A percentile compares a stretch with the other conserved stretches of the same genome.
phyloP scores from a whole-genome alignment of 805 yeast species.

The Myxozyma melibiosi region DNA sequence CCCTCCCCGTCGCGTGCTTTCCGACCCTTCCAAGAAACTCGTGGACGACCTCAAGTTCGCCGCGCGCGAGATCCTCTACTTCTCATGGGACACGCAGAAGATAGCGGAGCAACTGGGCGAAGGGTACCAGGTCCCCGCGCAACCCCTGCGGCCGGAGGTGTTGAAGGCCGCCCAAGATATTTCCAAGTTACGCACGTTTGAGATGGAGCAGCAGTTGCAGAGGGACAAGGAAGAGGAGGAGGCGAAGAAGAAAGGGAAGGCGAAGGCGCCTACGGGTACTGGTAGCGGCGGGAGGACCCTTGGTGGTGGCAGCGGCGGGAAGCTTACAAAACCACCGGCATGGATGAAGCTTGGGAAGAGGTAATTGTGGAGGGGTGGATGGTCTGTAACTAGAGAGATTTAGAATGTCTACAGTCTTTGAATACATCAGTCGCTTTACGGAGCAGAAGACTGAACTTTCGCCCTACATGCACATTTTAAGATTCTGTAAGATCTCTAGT shows the following conservation, averaged over 20 bases:
- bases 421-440: too few species aligned
- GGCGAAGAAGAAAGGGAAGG: conserved; percentile 11
- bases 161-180: conserved; percentile 26
- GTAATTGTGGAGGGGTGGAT: not conserved
- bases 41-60: conserved; percentile 50
- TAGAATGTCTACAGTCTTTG: too few species aligned
- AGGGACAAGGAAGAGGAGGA: conserved; percentile 15
- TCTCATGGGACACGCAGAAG: conserved; percentile 40
- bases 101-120: conserved; percentile 32
- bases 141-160: conserved; percentile 26
- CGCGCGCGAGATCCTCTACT: conserved; percentile 49
- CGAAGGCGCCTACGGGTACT: conserved; percentile 9
- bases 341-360: conserved; percentile 29
- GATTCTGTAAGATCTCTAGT: too few species aligned
- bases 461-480: too few species aligned
- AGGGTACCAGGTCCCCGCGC: conserved; percentile 13
- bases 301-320: conserved; percentile 10
- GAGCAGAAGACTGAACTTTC: too few species aligned
- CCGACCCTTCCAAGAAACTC: conserved; percentile 40
- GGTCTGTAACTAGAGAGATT: not conserved
- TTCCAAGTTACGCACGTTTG: conserved; percentile 15
- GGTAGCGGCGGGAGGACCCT: conserved; percentile 14
- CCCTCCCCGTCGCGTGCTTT: conserved; percentile 50
- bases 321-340: conserved; percentile 26
- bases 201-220: conserved; percentile 10